Evolutionary conservation across 2,329 filamentous ascomycete species (phyloP).

Genomic region (Blumeriella jaapii): DNA sequence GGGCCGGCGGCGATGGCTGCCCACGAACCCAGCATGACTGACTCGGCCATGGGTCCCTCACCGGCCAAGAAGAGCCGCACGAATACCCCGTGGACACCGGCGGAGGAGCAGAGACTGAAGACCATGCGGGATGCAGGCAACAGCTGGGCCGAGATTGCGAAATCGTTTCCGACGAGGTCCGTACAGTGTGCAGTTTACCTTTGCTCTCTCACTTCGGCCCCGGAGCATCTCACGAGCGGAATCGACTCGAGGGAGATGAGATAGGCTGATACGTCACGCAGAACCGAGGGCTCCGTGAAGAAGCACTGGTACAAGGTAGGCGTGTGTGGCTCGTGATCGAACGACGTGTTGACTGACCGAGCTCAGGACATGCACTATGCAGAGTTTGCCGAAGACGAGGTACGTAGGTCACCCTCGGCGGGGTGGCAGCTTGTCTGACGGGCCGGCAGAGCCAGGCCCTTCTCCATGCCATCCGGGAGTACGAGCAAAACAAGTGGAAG

Average conservation of each 20-base stretch:
- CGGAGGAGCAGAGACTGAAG: slow-evolving; percentile 86
- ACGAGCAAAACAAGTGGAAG: slow-evolving; percentile 98
- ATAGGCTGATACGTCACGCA: no score
- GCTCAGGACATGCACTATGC: slow-evolving; percentile 95
- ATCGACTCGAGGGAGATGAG: no score
- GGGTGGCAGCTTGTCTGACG: slow-evolving; percentile 16
- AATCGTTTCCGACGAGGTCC: no score
- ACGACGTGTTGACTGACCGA: slow-evolving; percentile 3
- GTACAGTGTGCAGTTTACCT: no score
- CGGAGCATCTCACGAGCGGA: no score
- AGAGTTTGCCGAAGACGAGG: slow-evolving; percentile 95
- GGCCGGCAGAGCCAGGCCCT: slow-evolving; percentile 41
- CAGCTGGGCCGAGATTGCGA: slow-evolving; percentile 97
- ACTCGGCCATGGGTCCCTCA: slow-evolving; percentile 35
- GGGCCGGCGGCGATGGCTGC: slow-evolving; percentile 7
- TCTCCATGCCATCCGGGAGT: slow-evolving; percentile 92
- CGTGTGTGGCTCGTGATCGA: background rate
- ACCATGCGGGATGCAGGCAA: slow-evolving; percentile 86
- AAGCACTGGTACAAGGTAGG: slow-evolving; percentile 98
- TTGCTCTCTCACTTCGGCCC: no score
- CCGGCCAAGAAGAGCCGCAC: slow-evolving; percentile 85
- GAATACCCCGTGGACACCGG: slow-evolving; percentile 97
- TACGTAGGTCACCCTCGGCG: slow-evolving; percentile 31
- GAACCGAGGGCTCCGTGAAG: slow-evolving; percentile 96
- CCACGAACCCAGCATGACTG: slow-evolving; percentile 20